These are phyloP conservation scores for Pinus taeda DNA, from an alignment of 75 land plant species.

Conservation along the genomic window DNA sequence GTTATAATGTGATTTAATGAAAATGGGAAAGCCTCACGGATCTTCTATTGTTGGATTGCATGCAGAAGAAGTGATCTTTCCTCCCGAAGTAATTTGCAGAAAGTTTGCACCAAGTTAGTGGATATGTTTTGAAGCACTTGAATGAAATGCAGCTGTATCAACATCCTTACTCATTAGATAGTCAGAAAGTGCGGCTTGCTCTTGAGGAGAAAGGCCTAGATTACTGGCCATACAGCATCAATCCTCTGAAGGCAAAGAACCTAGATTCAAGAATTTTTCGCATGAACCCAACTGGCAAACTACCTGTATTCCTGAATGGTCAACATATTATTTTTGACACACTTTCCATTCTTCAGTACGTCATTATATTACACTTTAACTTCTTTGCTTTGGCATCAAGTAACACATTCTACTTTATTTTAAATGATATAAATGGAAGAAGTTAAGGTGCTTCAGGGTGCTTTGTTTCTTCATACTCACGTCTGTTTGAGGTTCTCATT, in stretches of 20 bases:
- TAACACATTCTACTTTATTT: no score
- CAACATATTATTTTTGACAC: slow-evolving; percentile 56
- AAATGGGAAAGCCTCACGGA: background rate
- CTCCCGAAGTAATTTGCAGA: background rate
- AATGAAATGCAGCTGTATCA: slow-evolving; percentile 86
- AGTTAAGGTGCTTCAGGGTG: background rate
- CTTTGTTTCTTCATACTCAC: background rate
- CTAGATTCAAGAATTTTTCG: slow-evolving; percentile 76
- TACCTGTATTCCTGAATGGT: slow-evolving; percentile 88
- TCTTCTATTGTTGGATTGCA: background rate
- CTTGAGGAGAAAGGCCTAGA: slow-evolving; percentile 86
- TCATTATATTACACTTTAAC: background rate
- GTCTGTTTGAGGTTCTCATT: background rate
- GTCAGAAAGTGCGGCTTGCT: slow-evolving; percentile 87
- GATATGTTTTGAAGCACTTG: background rate
- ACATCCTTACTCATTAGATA: slow-evolving; percentile 88
- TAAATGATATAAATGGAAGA: background rate
- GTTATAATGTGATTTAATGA: background rate
- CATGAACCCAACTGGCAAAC: slow-evolving; percentile 71
- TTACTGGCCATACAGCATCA: slow-evolving; percentile 78
- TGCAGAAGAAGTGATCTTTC: background rate
- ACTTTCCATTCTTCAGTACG: slow-evolving; percentile 82
- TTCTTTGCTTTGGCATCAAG: background rate
- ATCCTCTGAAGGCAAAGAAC: slow-evolving; percentile 90
- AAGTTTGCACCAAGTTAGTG: background rate